These are phyloP conservation scores for Eimeria acervulina DNA, from an alignment of 169 alveolate genomes.

Conservation along the genomic window DNA sequence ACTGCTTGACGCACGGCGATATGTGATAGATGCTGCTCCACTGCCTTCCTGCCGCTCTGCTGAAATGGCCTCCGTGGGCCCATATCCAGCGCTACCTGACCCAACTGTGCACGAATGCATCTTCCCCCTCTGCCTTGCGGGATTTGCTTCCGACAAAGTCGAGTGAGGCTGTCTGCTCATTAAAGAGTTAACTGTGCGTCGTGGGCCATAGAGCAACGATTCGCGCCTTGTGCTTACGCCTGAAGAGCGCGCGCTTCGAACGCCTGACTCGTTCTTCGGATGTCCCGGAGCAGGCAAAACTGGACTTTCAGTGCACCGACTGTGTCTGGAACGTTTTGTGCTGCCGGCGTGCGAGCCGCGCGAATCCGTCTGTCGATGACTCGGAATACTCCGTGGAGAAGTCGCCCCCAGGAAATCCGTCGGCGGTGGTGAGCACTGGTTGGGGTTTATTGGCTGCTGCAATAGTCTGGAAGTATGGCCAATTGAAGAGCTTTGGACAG, in stretches of 20 bases:
- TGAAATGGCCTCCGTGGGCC: neutral
- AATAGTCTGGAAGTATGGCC: neutral
- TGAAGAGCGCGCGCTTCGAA: conserved; percentile 41
- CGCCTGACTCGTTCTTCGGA: conserved; percentile 17
- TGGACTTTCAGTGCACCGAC: conserved; percentile 42
- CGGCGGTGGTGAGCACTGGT: neutral
- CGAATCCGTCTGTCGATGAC: conserved; percentile 26
- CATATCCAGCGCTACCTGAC: neutral
- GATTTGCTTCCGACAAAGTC: conserved; percentile 11
- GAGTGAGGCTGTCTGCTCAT: conserved; percentile 40
- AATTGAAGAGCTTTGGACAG: conserved; percentile 1
- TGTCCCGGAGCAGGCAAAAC: neutral
- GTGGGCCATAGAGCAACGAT: conserved; percentile 22
- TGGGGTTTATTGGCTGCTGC: neutral
- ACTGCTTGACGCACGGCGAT: conserved; percentile 54
- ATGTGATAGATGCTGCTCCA: neutral
- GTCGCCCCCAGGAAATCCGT: conserved; percentile 50
- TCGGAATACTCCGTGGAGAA: conserved; percentile 53
- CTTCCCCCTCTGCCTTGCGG: conserved; percentile 20
- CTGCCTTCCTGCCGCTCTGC: conserved; percentile 16
- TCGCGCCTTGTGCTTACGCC: conserved; percentile 26
- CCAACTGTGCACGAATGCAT: conserved; percentile 29
- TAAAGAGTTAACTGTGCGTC: conserved; percentile 57
- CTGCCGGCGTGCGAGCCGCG: neutral
- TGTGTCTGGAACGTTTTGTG: conserved; percentile 50